Evolutionary conservation across 495 filamentous ascomycete species (phyloP), one percentile per base, ranked within the genome.

Genomic region (Penicillium bialowiezense): DNA sequence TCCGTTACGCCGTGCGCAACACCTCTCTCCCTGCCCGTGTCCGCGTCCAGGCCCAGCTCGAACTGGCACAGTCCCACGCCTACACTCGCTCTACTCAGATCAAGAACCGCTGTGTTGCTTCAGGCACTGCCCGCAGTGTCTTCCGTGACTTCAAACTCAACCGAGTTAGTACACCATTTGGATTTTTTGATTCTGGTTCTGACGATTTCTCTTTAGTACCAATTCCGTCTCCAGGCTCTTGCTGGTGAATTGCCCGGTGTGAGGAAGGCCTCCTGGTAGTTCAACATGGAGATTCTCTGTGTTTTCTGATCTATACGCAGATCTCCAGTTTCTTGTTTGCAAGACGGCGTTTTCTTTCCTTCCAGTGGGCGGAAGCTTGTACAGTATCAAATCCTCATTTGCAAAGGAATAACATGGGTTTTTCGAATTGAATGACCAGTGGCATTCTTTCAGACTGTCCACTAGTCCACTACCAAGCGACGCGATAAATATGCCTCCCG

Each of bases 41-140:
- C 19, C 84, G 93, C 53, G 90, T 88, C 44, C 86, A 90, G 64
- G 93, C 95, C 32, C 91, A 97, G 73, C 77, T 98, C 21, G 83
- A 97, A 69, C 80, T 98, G 41, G 84, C 88, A 8, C 83, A 91
- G 70, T 97, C 97, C 95, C 89, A 96, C 70, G 77, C 79, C 76
- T 96, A 96, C 69, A 97, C 95, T 12, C 80, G 90, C 38, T 80
- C 87, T 20, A 97, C 93, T 41, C 90, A 96, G 73, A 91, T 98
- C 64, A 83, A 84, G 67, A 97, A 96, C 67, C 77, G 93, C 44
- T 97, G 95, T 72, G 83, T 96, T 29, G 79, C 88, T 52, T 90
- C 89, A 46, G 95, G 95, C 3, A 91, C 87, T 66, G 84, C 84
- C 12, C 78, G 89, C 57, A 90, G 90, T 82, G 75, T 97, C 12